Conservation (phyloP, 768 basidiomycete species). For the Agaricus bisporus region DNA sequence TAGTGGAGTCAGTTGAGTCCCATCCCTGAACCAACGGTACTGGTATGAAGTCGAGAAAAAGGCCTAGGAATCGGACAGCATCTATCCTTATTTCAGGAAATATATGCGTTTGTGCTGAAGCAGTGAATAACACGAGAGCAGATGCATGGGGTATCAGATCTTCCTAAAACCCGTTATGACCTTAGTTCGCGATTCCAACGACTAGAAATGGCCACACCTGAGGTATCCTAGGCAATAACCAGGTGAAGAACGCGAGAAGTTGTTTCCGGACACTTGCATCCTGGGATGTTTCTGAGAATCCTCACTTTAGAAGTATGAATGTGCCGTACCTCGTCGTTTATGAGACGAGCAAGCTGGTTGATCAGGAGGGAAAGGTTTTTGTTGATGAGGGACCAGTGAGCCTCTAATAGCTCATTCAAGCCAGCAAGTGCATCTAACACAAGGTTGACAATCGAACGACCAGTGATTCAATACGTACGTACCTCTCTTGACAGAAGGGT, state of each 20-base stretch:
- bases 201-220: conserved; percentile 28
- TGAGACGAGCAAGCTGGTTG: conserved; percentile 57
- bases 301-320: conserved; percentile 1
- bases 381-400: conserved; percentile 49
- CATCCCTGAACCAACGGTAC: conserved; percentile 62
- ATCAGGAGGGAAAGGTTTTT: conserved; percentile 50
- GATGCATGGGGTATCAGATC: conserved; percentile 70
- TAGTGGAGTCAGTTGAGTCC: conserved; percentile 42
- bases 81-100: conserved; percentile 94
- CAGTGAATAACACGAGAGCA: conserved; percentile 73
- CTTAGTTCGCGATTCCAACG: background rate
- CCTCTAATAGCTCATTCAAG: conserved; percentile 64
- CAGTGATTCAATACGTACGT: conserved; percentile 2
- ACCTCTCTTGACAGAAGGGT: conserved; percentile 70
- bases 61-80: conserved; percentile 72
- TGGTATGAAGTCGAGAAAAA: conserved; percentile 70
- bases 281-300: conserved; percentile 31
- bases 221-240: conserved; percentile 65
- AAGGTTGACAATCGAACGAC: background rate
- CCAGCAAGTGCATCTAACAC: conserved; percentile 67
- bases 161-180: conserved; percentile 37
- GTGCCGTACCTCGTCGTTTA: conserved; percentile 71
- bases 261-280: conserved; percentile 76
- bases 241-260: conserved; percentile 59
- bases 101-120: conserved; percentile 90